Evolutionary conservation across 1,284 basidiomycete species (phyloP), one percentile per base, ranked within the genome.

Genomic region (Xanthoconium separans): DNA sequence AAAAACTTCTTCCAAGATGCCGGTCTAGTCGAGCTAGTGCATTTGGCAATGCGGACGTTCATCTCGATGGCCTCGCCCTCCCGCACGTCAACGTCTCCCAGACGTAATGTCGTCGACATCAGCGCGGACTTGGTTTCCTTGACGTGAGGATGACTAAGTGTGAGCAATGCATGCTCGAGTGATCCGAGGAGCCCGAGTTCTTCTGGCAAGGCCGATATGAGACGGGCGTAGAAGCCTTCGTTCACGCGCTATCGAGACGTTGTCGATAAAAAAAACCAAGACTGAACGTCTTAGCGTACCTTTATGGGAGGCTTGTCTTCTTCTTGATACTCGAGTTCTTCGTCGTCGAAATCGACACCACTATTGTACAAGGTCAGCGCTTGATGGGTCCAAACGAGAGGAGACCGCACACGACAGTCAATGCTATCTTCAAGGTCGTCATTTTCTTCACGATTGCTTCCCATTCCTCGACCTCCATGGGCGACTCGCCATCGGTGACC

Each of bases 341-440:
- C 83, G 61, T 93, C 89, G 63, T 89, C 91, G 69, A 95, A 95
- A 69, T 94, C 91, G 39, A 93, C 78, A 5, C 93, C 93, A 27
- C 89, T 91, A 56, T 34, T 20, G 7, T 18, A 49, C 55, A 36
- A 16, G n/a, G 36, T 65, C 27, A 58, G 43, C 13, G 31, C 59
- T 29, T 53, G 54, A 44, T 47, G 6, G 37, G 29, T 13, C 27
- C 30, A 22, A 27, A 37, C 5, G 3, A 6, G n/a, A 18, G 24
- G 16, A 15, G 12, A 47, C 16, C n/a, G 22, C 15, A 88, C 82
- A 95, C 75, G 55, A 93, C 75, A 12, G 84, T 83, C 41, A 90
- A 71, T 13, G 74, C 65, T 48, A 91, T 73, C 18, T 81, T 76
- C 12, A 87, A 69, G 6, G 69, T 66, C 47, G 85, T 78, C 76